A percentile compares a stretch with the other conserved stretches of the same genome.
Evolutionary conservation across 169 alveolate genomes (phyloP).

Genomic region (Plasmodium gallinaceum): DNA sequence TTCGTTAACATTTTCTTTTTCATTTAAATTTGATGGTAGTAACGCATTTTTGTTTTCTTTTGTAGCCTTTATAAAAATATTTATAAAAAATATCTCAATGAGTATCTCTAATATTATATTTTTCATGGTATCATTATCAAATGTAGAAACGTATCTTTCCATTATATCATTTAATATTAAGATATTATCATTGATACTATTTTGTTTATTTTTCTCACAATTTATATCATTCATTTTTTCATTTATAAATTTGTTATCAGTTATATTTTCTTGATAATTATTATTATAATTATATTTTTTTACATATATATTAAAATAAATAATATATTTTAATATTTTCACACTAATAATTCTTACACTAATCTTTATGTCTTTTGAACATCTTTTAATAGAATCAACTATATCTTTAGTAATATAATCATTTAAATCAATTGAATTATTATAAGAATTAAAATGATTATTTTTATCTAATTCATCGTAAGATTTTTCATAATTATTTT

Average conservation of each 20-base stretch:
- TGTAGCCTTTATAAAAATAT: conserved; percentile 32
- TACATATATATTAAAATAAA: conserved; percentile 61
- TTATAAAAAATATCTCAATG: conserved; percentile 61
- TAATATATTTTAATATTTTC: conserved; percentile 62
- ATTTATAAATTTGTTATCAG: neutral
- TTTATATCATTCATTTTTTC: neutral
- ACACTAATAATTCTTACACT: conserved; percentile 61
- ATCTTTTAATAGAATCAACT: conserved; percentile 49
- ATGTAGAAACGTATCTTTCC: conserved; percentile 67
- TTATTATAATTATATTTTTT: conserved; percentile 8
- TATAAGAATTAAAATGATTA: neutral
- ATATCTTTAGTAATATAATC: conserved; percentile 58
- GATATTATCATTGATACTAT: conserved; percentile 30
- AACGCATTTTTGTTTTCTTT: neutral
- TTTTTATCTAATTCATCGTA: neutral
- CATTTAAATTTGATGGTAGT: neutral
- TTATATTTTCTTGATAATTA: neutral
- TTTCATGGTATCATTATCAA: conserved; percentile 68
- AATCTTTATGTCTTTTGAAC: conserved; percentile 74
- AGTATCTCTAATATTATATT: conserved; percentile 41
- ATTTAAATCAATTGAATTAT: conserved; percentile 18
- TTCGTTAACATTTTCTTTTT: neutral
- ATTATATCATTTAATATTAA: conserved; percentile 48
- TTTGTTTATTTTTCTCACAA: neutral
- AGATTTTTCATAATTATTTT: neutral